phyloP scores from a whole-genome alignment of 2,329 filamentous ascomycete species.

The Trichophyton schoenleinii region DNA sequence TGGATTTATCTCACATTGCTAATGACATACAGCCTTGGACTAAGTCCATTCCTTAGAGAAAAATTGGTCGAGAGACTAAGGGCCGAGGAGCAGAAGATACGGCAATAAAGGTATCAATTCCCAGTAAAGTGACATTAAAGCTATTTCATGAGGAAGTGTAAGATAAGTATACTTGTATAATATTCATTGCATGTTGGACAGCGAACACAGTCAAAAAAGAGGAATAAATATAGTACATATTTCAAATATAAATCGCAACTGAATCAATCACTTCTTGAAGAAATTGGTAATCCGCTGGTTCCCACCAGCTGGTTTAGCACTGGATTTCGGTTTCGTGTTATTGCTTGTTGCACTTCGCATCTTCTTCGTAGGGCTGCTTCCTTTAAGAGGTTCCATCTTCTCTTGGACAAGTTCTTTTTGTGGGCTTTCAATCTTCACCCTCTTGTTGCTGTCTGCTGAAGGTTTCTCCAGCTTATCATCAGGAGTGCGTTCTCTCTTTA shows the following conservation, averaged over 20 bases:
- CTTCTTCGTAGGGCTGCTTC: conserved; percentile 28
- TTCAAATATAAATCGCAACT: not conserved
- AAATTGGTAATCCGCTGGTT: conserved; percentile 42
- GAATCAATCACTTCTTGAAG: conserved; percentile 28
- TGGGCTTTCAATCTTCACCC: conserved; percentile 1
- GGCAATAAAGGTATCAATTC: not conserved
- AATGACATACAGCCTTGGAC: conserved; percentile 27
- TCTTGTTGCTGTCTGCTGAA: conserved; percentile 2
- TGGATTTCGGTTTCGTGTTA: conserved; percentile 23
- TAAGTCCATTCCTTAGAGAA: conserved; percentile 38
- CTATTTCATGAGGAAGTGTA: not conserved
- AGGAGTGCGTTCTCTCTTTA: conserved; percentile 9
- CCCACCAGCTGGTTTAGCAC: conserved; percentile 35
- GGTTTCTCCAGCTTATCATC: conserved; percentile 28
- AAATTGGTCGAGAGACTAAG: conserved; percentile 38
- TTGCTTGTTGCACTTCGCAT: conserved; percentile 48
- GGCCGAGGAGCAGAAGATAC: conserved; percentile 17
- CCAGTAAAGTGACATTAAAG: not conserved
- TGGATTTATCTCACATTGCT: not conserved
- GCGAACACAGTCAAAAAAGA: not conserved
- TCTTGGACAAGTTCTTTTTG: not conserved
- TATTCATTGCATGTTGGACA: not conserved
- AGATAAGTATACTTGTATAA: not conserved
- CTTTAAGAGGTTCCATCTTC: not conserved
- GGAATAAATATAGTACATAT: not conserved